A percentile compares a stretch with the other conserved stretches of the same genome.
Conservation (phyloP, 805 yeast species). For the Wickerhamiella occidentalis region DNA sequence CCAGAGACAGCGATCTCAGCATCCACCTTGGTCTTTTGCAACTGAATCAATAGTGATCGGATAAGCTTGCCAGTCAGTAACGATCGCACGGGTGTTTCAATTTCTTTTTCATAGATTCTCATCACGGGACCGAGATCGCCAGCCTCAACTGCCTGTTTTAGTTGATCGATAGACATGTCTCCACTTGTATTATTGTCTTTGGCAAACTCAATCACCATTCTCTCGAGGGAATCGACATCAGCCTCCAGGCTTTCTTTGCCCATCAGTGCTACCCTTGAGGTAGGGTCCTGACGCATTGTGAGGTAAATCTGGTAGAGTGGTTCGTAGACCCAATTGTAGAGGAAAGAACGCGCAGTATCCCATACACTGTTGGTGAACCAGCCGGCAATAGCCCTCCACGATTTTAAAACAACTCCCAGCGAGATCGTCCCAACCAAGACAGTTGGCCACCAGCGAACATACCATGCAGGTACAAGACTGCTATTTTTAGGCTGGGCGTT, state of each 20-base stretch:
- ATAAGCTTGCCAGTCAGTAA: conserved; percentile 57
- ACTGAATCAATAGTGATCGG: conserved; percentile 70
- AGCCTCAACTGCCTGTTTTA: conserved; percentile 32
- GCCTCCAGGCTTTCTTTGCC: conserved; percentile 67
- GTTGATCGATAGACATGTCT: conserved; percentile 12
- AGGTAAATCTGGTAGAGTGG: conserved; percentile 62
- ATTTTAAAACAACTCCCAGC: conserved; percentile 32
- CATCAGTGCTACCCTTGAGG: conserved; percentile 59
- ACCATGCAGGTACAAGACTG: conserved; percentile 14
- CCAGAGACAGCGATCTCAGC: conserved; percentile 84
- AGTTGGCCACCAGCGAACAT: conserved; percentile 58
- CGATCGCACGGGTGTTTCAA: conserved; percentile 55
- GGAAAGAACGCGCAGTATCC: conserved; percentile 55
- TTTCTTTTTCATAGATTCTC: conserved; percentile 66
- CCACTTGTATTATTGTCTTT: conserved; percentile 25
- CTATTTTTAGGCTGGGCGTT: not conserved
- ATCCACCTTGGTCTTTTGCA: conserved; percentile 94
- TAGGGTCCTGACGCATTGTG: conserved; percentile 76
- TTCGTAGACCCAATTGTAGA: conserved; percentile 69
- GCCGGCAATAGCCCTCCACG: conserved; percentile 39
- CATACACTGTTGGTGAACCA: conserved; percentile 50
- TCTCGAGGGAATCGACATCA: conserved; percentile 66
- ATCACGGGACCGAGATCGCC: conserved; percentile 76
- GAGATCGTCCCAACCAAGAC: conserved; percentile 30
- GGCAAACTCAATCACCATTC: conserved; percentile 75